These are phyloP conservation scores for Plasmodium chabaudi DNA, from an alignment of 169 alveolate species.

Conservation along the genomic window DNA sequence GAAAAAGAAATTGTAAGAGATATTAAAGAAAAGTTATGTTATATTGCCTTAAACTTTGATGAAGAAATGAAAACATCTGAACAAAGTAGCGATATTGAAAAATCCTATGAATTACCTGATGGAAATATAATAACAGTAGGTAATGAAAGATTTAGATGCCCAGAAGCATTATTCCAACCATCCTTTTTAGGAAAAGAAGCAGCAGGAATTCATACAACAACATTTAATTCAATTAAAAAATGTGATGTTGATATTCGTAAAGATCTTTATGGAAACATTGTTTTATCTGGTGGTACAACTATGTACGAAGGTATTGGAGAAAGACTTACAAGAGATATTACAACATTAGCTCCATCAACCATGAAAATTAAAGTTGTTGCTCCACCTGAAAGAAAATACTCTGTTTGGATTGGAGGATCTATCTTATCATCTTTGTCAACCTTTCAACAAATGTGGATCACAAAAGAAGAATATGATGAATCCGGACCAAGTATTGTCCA, in stretches of 20 bases:
- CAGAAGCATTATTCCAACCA: slow-evolving; percentile 98
- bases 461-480: slow-evolving; percentile 98
- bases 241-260: slow-evolving; percentile 97
- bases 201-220: slow-evolving; percentile 96
- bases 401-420: slow-evolving; percentile 99
- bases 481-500: slow-evolving; percentile 98
- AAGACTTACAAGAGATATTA: slow-evolving; percentile 97
- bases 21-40: slow-evolving; percentile 97
- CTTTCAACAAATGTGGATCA: slow-evolving; percentile 98
- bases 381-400: slow-evolving; percentile 98
- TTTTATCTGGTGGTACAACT: slow-evolving; percentile 98
- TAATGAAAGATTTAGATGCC: slow-evolving; percentile 97
- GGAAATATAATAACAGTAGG: slow-evolving; percentile 96
- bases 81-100: slow-evolving; percentile 89
- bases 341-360: slow-evolving; percentile 96
- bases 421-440: slow-evolving; percentile 95
- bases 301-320: slow-evolving; percentile 98
- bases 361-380: slow-evolving; percentile 98
- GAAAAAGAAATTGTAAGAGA: slow-evolving; percentile 98
- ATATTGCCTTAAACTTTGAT: slow-evolving; percentile 96
- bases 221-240: slow-evolving; percentile 90
- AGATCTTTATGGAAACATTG: slow-evolving; percentile 96
- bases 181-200: slow-evolving; percentile 94
- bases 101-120: slow-evolving; percentile 98
- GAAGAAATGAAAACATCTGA: slow-evolving; percentile 93